These are phyloP conservation scores for Talaromyces marneffei DNA, from an alignment of 2,329 filamentous ascomycete species.

Conservation along the genomic window DNA sequence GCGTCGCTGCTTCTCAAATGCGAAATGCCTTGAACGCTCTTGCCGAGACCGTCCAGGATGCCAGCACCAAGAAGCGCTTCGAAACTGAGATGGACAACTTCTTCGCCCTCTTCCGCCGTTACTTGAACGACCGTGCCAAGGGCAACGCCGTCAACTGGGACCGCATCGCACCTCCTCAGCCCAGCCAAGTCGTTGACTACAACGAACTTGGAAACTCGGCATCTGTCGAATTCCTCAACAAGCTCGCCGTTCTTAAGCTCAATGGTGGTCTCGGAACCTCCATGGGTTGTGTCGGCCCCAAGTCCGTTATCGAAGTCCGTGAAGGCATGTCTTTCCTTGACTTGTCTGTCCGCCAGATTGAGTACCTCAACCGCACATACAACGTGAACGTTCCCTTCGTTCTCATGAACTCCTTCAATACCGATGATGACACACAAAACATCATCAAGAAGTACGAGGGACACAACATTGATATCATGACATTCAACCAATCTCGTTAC, in stretches of 20 bases:
- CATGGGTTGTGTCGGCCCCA: conserved; percentile 98
- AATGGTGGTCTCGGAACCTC: conserved; percentile 99
- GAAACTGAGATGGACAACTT: conserved; percentile 99
- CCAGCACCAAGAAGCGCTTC: conserved; percentile 70
- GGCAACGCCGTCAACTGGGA: conserved; percentile 95
- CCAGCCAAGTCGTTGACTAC: conserved; percentile 92
- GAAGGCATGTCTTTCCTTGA: conserved; percentile 99
- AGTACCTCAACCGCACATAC: conserved; percentile 98
- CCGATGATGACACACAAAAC: conserved; percentile 92
- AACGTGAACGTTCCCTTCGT: conserved; percentile 95
- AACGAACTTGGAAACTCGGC: conserved; percentile 82
- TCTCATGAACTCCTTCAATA: conserved; percentile 99
- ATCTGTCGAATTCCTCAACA: conserved; percentile 90
- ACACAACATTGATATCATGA: conserved; percentile 98
- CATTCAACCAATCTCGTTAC: conserved; percentile 99
- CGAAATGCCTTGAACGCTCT: conserved; percentile 93
- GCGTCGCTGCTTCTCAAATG: conserved; percentile 97
- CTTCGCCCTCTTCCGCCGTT: conserved; percentile 96
- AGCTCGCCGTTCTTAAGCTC: conserved; percentile 96
- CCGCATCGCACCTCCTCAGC: conserved; percentile 87
- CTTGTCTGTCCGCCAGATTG: conserved; percentile 95
- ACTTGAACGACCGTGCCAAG: conserved; percentile 98
- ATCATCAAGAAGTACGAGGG: conserved; percentile 99
- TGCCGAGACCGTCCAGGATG: conserved; percentile 80
- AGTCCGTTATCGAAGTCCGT: conserved; percentile 98